These are phyloP conservation scores for Theobroma cacao DNA, from an alignment of 345 rosid species.

Conservation along the genomic window DNA sequence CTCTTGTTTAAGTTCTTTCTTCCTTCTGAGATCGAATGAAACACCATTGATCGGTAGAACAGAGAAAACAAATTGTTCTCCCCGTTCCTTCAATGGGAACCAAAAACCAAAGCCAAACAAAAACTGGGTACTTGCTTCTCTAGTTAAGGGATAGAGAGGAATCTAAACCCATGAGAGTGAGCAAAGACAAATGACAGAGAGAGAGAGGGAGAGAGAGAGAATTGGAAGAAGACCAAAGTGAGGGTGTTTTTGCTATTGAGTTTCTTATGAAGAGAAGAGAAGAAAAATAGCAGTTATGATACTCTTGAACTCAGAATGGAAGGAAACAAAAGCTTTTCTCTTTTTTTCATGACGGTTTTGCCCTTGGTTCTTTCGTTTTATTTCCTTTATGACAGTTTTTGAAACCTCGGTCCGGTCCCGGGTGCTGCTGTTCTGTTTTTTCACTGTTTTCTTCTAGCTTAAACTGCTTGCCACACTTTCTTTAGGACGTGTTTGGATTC, in stretches of 20 bases:
- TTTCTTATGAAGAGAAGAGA: neutral
- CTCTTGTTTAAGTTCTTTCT: neutral
- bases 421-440: neutral
- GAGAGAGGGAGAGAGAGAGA: neutral
- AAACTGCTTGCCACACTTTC: neutral
- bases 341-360: neutral
- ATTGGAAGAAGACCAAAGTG: neutral
- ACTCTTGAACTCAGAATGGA: neutral
- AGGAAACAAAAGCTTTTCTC: neutral
- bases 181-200: neutral
- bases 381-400: neutral
- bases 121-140: neutral
- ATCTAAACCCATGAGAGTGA: neutral
- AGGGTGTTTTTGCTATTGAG: neutral
- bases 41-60: constrained; percentile 14
- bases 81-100: neutral
- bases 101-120: neutral
- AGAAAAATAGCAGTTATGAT: neutral
- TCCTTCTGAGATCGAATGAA: constrained; percentile 13
- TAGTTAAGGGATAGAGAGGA: neutral
- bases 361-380: neutral
- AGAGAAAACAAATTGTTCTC: neutral
- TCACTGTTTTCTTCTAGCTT: neutral
- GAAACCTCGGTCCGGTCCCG: neutral
- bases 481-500: neutral